Conservation (phyloP, 257 asterid genomes). For the Scutellaria minor region DNA sequence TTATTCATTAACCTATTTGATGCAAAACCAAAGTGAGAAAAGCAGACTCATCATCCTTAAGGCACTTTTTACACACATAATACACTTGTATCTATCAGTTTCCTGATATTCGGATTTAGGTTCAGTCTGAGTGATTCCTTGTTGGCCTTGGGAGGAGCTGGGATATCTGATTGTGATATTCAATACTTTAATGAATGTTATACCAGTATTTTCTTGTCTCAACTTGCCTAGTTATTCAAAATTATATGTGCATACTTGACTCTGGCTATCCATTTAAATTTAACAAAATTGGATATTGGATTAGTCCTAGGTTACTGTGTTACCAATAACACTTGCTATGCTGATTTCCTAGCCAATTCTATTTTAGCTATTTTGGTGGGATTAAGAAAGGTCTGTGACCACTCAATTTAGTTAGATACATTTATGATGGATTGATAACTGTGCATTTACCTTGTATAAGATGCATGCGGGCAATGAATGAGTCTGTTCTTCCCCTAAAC, state of each 20-base stretch:
- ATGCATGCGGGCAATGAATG: constrained; percentile 81
- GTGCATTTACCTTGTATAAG: constrained; percentile 67
- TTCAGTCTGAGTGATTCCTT: constrained; percentile 1
- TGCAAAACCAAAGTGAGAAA: constrained; percentile 11
- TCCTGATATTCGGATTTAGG: constrained; percentile 21
- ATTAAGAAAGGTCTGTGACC: constrained; percentile 16
- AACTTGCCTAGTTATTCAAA: constrained; percentile 9
- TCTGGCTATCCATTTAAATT: neutral
- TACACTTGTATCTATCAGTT: constrained; percentile 5
- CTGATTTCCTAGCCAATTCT: neutral
- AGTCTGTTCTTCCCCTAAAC: constrained; percentile 64
- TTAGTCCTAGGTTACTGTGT: neutral
- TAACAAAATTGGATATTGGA: constrained; percentile 6
- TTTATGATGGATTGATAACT: constrained; percentile 19
- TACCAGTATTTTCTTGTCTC: neutral
- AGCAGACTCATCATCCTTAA: neutral
- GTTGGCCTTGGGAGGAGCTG: too few relatives aligned
- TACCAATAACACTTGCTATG: neutral
- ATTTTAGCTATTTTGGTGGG: constrained; percentile 3
- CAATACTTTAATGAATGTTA: too few relatives aligned
- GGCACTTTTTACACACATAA: neutral
- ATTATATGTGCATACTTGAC: neutral
- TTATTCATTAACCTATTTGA: constrained; percentile 6
- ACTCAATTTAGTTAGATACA: constrained; percentile 20
- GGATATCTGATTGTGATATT: too few relatives aligned